phyloP scores from a whole-genome alignment of 2,329 filamentous ascomycete genomes.

The Ophiocordyceps camponoti-saundersi region DNA sequence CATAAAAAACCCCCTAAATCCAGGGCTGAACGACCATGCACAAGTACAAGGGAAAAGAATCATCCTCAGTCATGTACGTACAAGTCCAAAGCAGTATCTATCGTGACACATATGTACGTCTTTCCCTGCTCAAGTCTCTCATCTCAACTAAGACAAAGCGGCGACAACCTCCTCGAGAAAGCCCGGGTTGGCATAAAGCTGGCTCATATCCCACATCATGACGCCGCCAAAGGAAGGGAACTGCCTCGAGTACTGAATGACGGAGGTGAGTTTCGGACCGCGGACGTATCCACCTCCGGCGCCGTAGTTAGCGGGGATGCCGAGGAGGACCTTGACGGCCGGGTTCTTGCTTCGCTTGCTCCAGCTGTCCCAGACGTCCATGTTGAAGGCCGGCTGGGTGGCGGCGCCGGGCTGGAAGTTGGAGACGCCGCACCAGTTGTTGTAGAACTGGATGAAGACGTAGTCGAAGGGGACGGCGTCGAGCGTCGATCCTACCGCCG shows the following conservation, averaged over 20 bases:
- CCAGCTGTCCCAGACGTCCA: conserved; percentile 49
- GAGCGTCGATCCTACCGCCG: conserved; percentile 38
- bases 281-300: conserved; percentile 39
- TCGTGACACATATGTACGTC: background rate
- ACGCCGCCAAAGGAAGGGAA: conserved; percentile 48
- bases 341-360: conserved; percentile 40
- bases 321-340: conserved; percentile 43
- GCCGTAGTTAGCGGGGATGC: conserved; percentile 36
- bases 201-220: conserved; percentile 54
- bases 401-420: conserved; percentile 26
- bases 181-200: conserved; percentile 39
- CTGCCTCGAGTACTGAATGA: conserved; percentile 34
- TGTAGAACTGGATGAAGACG: conserved; percentile 50
- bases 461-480: conserved; percentile 40
- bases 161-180: conserved; percentile 30
- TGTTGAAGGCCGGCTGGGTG: conserved; percentile 40
- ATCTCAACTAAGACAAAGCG: conserved; percentile 10
- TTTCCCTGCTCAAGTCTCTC: background rate
- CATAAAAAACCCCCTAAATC: no score
- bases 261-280: conserved; percentile 24
- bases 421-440: conserved; percentile 46
- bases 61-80: background rate
- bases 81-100: background rate
- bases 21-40: background rate
- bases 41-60: background rate